These are phyloP conservation scores for Rhizopogon vinicolor DNA, from an alignment of 768 basidiomycete species.

Conservation along the genomic window DNA sequence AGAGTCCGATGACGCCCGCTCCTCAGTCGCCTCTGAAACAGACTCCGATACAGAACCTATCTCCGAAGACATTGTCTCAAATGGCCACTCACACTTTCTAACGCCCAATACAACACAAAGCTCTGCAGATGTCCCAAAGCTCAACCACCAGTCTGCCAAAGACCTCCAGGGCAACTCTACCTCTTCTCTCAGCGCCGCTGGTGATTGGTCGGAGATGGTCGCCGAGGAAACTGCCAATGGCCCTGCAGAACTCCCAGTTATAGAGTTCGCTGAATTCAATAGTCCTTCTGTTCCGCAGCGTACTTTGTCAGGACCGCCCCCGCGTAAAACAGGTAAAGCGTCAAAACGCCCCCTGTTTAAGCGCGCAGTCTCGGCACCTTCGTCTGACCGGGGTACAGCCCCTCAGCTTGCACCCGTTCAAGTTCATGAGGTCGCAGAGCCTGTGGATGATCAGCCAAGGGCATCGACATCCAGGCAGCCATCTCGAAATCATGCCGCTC, in stretches of 20 bases:
- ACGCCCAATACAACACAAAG: constrained; percentile 70
- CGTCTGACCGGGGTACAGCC: constrained; percentile 18
- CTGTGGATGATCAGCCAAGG: constrained; percentile 26
- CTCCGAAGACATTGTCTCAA: constrained; percentile 55
- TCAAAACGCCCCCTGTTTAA: constrained; percentile 31
- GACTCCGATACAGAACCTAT: constrained; percentile 72
- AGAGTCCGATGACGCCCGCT: constrained; percentile 56
- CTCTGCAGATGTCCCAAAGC: constrained; percentile 37
- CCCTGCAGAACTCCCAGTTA: constrained; percentile 66
- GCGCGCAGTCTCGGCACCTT: constrained; percentile 30
- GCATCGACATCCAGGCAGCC: constrained; percentile 37
- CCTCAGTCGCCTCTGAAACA: constrained; percentile 53
- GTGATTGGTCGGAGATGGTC: constrained; percentile 85
- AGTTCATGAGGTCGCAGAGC: constrained; percentile 6
- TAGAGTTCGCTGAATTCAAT: constrained; percentile 68
- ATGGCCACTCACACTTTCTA: constrained; percentile 47
- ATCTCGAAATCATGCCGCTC: constrained; percentile 47
- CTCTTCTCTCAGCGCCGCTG: constrained; percentile 50
- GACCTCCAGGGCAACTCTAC: constrained; percentile 28
- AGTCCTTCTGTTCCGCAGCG: constrained; percentile 26
- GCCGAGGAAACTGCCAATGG: constrained; percentile 64
- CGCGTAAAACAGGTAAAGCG: constrained; percentile 40
- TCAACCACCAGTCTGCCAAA: constrained; percentile 19
- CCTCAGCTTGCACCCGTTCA: constrained; percentile 10
- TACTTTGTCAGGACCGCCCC: constrained; percentile 33